These are phyloP conservation scores for Picea glauca DNA, from an alignment of 75 land plant species.

Conservation along the genomic window DNA sequence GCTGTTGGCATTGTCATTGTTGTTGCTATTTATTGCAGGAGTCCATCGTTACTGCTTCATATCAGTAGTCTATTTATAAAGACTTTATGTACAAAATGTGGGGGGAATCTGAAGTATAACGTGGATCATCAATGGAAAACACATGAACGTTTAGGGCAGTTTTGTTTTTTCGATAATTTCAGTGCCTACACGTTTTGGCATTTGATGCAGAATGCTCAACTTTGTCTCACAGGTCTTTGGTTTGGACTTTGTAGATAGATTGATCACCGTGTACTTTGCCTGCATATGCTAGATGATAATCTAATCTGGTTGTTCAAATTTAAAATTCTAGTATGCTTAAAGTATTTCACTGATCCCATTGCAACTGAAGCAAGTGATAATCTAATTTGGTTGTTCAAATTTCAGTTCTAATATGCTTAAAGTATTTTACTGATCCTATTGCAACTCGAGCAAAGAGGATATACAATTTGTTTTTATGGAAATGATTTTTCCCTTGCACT, in stretches of 20 bases:
- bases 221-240: not conserved
- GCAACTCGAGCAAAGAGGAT: not conserved
- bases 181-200: too few relatives aligned
- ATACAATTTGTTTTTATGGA: not conserved
- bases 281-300: constrained; percentile 1
- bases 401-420: not conserved
- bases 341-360: not conserved
- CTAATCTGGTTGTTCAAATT: not conserved
- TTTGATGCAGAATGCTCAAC: too few relatives aligned
- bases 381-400: not conserved
- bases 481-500: not conserved
- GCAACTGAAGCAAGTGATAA: too few relatives aligned
- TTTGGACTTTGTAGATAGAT: not conserved
- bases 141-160: not conserved
- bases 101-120: too few relatives aligned
- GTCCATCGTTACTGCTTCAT: too few relatives aligned
- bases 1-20: too few relatives aligned
- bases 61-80: too few relatives aligned
- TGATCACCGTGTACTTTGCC: not conserved
- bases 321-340: not conserved
- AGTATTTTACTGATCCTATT: too few relatives aligned
- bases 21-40: too few relatives aligned
- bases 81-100: too few relatives aligned
- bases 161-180: not conserved
- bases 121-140: too few relatives aligned